These are phyloP conservation scores for Nicotiana attenuata DNA, from an alignment of 257 asterid genomes.

Conservation along the genomic window DNA sequence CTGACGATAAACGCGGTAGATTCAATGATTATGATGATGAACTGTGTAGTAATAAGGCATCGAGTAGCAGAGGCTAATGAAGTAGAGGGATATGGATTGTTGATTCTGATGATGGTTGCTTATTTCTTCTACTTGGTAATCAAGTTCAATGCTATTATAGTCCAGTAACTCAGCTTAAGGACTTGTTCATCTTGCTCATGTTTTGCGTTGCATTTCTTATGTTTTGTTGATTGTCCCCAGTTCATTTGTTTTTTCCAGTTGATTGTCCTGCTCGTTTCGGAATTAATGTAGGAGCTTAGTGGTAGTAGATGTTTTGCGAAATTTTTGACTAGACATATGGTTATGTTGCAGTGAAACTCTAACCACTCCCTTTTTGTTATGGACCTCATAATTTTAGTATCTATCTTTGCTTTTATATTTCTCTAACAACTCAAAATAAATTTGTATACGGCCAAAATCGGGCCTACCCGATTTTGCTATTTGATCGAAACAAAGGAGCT, in stretches of 20 bases:
- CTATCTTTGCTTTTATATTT: no score
- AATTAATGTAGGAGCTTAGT: no score
- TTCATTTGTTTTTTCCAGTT: no score
- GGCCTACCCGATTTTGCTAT: no score
- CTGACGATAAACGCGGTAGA: constrained; percentile 15
- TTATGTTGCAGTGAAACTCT: no score
- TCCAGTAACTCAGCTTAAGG: neutral
- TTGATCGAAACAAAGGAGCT: no score
- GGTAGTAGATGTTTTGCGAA: neutral
- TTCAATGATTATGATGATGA: constrained; percentile 13
- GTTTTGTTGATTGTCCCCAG: neutral
- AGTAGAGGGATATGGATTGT: constrained; percentile 14
- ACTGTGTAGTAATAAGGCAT: neutral
- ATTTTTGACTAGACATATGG: neutral
- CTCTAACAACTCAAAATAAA: neutral
- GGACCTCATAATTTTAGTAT: no score
- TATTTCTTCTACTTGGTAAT: constrained; percentile 19
- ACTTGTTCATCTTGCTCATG: constrained; percentile 7
- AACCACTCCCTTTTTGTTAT: no score
- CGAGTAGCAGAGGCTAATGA: constrained; percentile 2
- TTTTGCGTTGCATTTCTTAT: constrained; percentile 5
- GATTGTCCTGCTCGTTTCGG: no score
- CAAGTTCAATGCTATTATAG: constrained; percentile 9
- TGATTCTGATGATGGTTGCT: constrained; percentile 18
- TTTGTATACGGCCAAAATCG: no score